phyloP scores from a whole-genome alignment of 2,329 filamentous ascomycete species.

The Diaporthe longicolla region DNA sequence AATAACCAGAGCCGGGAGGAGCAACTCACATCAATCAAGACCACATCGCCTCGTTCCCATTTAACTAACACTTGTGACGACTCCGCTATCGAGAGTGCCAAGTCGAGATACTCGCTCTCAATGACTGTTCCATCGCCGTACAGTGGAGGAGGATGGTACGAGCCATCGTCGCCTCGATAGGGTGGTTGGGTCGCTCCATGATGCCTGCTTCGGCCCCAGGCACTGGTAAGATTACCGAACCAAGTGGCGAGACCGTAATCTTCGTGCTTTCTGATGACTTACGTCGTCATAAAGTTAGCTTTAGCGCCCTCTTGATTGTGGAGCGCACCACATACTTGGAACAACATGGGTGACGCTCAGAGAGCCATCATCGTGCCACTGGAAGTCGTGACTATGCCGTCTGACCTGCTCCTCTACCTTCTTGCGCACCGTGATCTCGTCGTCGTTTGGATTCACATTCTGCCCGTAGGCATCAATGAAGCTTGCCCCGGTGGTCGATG shows the following conservation, averaged over 20 bases:
- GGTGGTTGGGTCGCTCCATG: constrained; percentile 52
- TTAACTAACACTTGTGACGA: constrained; percentile 47
- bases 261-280: constrained; percentile 50
- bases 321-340: constrained; percentile 44
- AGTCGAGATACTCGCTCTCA: constrained; percentile 49
- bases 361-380: constrained; percentile 54
- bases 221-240: constrained; percentile 55
- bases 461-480: constrained; percentile 51
- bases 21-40: constrained; percentile 50
- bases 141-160: constrained; percentile 52
- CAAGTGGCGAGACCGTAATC: constrained; percentile 48
- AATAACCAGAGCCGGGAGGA: background rate
- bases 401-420: constrained; percentile 52
- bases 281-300: background rate
- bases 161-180: constrained; percentile 51
- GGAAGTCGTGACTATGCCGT: constrained; percentile 52
- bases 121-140: constrained; percentile 51
- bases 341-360: constrained; percentile 52
- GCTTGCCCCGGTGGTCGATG: constrained; percentile 52
- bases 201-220: constrained; percentile 52
- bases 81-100: constrained; percentile 49
- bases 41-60: constrained; percentile 51
- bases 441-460: constrained; percentile 47
- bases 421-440: constrained; percentile 44
- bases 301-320: too few relatives aligned